Base-by-base conservation (phyloP, 1,139 yeast species). In the Suhomyces terraborum region DNA sequence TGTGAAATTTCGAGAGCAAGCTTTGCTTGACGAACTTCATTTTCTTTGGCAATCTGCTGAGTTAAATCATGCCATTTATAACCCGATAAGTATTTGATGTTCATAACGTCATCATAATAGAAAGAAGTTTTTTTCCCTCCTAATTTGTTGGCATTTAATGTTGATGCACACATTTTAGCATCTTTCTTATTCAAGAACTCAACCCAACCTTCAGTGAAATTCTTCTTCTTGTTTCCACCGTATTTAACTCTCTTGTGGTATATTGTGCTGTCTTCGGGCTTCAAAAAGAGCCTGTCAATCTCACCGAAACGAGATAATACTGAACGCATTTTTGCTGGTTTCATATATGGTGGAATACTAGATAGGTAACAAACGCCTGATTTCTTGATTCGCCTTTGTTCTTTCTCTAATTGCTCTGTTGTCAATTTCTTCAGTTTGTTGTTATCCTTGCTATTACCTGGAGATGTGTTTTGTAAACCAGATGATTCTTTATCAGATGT, bases 51-150 rank as follows among this genome's bases (percentile, higher is more conserved):
- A 51, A 93, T 87, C 59, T 93, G 97, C 59, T 87, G 96, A 1
- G 98, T 89, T 57, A 93, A 73, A 55, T 94, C 95, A 45, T 84
- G 75, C 99, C 99, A 93, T 58, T 94, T 93, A 74, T 91, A 94
- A 5, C 93, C 89, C 10, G 89, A 84, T 48, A 93, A 71, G 55
- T 93, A 93, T 61, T 88, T 91, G 46, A 93, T 82, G 59, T 89
- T 93, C 67, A 94, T 75, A 17, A 93, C 83, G 66, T 94, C 98
- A 62, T 94, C 99, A 56, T 93, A 85, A 63, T 91, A 93, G 58
- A 86, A 91, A n/a, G 84, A 80, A 2, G 94, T 84, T 64, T 93
- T 93, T 56, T 84, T 88, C 22, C 98, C 98, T 22, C 98, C 98
- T 30, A 93, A 68, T 13, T 75, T 87, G 55, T 88, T 86, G 8